phyloP scores from a whole-genome alignment of 2,329 filamentous ascomycete genomes.

The Penicillium sp. region DNA sequence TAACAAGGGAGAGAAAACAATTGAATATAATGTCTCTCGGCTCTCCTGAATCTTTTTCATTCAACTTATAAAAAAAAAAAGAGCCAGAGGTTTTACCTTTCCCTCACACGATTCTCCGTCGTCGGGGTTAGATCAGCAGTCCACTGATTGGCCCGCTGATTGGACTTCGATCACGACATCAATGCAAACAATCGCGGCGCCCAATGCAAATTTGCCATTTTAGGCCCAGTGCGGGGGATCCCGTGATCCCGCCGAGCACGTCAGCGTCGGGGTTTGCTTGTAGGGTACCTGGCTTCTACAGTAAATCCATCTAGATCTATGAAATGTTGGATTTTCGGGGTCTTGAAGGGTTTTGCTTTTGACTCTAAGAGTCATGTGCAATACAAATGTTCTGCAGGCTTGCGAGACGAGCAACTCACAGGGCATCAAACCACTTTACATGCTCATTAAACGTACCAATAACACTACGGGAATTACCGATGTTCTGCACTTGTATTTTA shows the following conservation, averaged over 20 bases:
- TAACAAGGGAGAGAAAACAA: conserved; percentile 16
- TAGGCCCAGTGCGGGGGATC: conserved; percentile 28
- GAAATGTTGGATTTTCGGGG: not conserved
- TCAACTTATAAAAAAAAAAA: conserved; percentile 22
- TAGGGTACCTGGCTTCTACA: not conserved
- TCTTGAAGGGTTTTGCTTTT: not conserved
- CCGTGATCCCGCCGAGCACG: conserved; percentile 34
- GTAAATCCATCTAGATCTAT: not conserved
- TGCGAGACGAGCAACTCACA: not conserved
- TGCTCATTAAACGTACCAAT: conserved; percentile 3
- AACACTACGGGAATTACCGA: conserved; percentile 9
- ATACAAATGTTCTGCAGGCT: not conserved
- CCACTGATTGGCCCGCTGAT: conserved; percentile 42
- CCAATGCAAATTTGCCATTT: conserved; percentile 33
- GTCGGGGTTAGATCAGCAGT: conserved; percentile 38
- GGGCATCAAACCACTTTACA: not conserved
- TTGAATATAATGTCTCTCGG: conserved; percentile 15
- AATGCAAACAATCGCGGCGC: conserved; percentile 33
- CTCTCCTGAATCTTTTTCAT: conserved; percentile 16
- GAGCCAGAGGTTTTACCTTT: conserved; percentile 21
- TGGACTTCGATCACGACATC: conserved; percentile 49
- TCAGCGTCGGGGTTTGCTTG: conserved; percentile 30
- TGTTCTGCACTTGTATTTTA: not conserved
- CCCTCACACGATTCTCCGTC: conserved; percentile 31
- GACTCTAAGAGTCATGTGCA: no score